A percentile compares a stretch with the other conserved stretches of the same genome.
Conservation (phyloP, 208 protist species). For the Balamuthia mandrillaris region DNA sequence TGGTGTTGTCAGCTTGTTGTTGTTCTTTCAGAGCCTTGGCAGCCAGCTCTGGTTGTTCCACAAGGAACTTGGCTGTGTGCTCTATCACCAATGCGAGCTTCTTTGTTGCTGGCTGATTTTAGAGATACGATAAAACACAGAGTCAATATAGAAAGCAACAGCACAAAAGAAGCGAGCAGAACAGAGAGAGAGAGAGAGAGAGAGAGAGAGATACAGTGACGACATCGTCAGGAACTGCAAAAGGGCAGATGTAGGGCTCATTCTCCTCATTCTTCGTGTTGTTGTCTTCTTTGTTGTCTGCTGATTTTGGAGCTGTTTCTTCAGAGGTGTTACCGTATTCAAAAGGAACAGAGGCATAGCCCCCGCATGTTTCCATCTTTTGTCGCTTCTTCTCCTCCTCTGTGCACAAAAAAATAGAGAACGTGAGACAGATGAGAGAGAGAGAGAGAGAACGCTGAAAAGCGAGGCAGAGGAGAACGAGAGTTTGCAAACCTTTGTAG, state of each 20-base stretch:
- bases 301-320: neutral
- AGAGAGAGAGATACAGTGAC: neutral
- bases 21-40: neutral
- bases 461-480: neutral
- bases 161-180: neutral
- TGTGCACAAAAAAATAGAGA: neutral
- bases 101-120: neutral
- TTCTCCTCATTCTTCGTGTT: neutral
- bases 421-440: neutral
- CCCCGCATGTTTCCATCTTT: neutral
- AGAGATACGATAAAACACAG: neutral
- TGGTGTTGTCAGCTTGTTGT: conserved; percentile 14
- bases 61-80: neutral
- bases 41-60: neutral
- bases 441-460: neutral
- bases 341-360: neutral
- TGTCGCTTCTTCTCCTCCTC: conserved; percentile 23
- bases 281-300: neutral
- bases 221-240: neutral
- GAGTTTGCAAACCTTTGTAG: conserved; percentile 10
- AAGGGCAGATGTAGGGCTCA: neutral
- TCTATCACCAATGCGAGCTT: conserved; percentile 15
- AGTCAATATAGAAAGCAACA: neutral
- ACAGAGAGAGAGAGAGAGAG: neutral
- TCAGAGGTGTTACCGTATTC: neutral